These are phyloP conservation scores for Stropharia rugosoannulata DNA, from an alignment of 768 basidiomycete genomes.

Conservation along the genomic window DNA sequence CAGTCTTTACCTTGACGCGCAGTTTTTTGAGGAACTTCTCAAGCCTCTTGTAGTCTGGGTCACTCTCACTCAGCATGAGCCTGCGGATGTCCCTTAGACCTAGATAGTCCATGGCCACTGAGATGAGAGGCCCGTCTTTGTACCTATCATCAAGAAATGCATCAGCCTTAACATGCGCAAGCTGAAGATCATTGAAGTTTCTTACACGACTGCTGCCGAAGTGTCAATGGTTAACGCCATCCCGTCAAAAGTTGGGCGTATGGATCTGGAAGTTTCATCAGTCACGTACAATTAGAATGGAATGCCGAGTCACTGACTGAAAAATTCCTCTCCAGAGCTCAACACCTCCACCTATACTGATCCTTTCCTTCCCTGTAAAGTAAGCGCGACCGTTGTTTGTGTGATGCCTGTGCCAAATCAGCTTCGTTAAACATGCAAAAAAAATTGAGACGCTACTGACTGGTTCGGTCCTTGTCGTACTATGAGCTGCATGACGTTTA, in stretches of 20 bases:
- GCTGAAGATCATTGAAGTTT: background rate
- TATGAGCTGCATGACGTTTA: constrained; percentile 48
- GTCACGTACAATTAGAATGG: background rate
- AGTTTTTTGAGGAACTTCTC: constrained; percentile 38
- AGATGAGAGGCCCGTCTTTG: constrained; percentile 25
- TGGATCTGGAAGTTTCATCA: constrained; percentile 31
- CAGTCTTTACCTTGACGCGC: constrained; percentile 28
- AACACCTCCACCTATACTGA: constrained; percentile 23
- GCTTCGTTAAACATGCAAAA: background rate
- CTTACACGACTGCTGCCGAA: constrained; percentile 44
- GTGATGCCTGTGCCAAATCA: constrained; percentile 30
- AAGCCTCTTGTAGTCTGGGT: constrained; percentile 28
- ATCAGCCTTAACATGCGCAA: background rate
- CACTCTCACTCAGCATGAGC: constrained; percentile 23
- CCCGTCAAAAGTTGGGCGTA: constrained; percentile 38
- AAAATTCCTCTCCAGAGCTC: constrained; percentile 50
- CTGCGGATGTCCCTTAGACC: constrained; percentile 25
- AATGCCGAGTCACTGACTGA: constrained; percentile 38
- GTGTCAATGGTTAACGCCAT: constrained; percentile 49
- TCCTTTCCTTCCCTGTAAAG: constrained; percentile 24
- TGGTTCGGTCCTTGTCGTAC: constrained; percentile 46
- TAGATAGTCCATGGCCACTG: constrained; percentile 30
- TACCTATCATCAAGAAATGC: constrained; percentile 22
- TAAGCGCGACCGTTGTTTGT: constrained; percentile 47
- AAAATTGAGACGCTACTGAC: constrained; percentile 25